A percentile compares a stretch with the other conserved stretches of the same genome.
Conservation (phyloP, 345 rosid genomes). For the Psidium friedrichsthalianum region DNA sequence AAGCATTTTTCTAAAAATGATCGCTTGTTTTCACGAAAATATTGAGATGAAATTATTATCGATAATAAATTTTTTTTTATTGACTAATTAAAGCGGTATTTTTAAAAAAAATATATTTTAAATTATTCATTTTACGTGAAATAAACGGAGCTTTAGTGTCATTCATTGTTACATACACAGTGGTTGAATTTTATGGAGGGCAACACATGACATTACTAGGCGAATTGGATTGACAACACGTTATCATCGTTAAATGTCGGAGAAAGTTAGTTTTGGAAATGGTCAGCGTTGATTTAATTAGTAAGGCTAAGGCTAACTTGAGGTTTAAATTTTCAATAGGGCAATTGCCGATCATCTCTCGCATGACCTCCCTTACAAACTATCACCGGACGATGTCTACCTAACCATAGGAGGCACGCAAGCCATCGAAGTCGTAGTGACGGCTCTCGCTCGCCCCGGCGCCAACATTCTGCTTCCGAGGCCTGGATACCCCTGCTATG, state of each 20-base stretch:
- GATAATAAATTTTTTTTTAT: not conserved
- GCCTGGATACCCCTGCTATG: conserved; percentile 34
- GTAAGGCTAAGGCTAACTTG: not conserved
- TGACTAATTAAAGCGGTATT: no score
- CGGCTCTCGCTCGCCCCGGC: conserved; percentile 33
- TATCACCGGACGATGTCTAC: conserved; percentile 41
- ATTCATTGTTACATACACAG: not conserved
- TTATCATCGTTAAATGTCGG: not conserved
- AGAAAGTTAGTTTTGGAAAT: not conserved
- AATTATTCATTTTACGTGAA: no score
- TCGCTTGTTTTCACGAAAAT: not conserved
- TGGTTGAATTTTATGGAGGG: no score
- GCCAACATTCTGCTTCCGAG: conserved; percentile 43
- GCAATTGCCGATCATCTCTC: conserved; percentile 42
- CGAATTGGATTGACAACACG: not conserved
- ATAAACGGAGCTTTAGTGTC: no score
- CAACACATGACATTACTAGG: not conserved
- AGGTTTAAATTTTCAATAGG: conserved; percentile 12
- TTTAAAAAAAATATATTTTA: no score
- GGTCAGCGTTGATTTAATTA: not conserved
- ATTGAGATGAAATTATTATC: not conserved
- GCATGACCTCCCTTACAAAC: conserved; percentile 31
- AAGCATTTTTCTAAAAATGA: not conserved
- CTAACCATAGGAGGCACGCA: conserved; percentile 42
- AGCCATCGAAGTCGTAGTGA: conserved; percentile 38